These are phyloP conservation scores for Aphanocladium album DNA, from an alignment of 2,329 filamentous ascomycete genomes.

Conservation along the genomic window DNA sequence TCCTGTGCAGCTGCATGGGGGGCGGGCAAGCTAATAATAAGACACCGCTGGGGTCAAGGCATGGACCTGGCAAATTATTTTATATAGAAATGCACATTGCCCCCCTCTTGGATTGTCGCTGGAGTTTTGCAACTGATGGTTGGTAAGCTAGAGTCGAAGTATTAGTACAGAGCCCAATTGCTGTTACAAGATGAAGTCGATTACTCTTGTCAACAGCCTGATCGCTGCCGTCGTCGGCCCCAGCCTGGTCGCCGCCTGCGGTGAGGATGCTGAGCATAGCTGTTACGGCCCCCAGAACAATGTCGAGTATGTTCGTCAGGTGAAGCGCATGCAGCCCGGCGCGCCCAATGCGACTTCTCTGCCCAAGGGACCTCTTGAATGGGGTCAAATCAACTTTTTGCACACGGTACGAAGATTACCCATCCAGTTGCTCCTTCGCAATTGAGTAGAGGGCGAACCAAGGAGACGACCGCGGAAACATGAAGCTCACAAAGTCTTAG, in stretches of 20 bases:
- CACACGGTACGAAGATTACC: slow-evolving; percentile 39
- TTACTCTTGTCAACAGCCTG: slow-evolving; percentile 5
- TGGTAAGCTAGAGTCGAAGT: background rate
- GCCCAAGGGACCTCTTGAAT: slow-evolving; percentile 45
- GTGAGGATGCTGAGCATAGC: slow-evolving; percentile 18
- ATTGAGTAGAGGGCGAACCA: background rate
- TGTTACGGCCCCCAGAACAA: slow-evolving; percentile 39
- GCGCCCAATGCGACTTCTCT: slow-evolving; percentile 37
- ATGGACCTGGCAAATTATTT: background rate
- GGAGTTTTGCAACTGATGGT: background rate
- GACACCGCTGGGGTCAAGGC: background rate
- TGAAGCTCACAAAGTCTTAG: slow-evolving; percentile 18
- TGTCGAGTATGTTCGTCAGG: slow-evolving; percentile 41
- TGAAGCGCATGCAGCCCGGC: slow-evolving; percentile 45
- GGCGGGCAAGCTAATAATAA: background rate
- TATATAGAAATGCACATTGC: background rate
- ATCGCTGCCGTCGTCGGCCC: slow-evolving; percentile 9
- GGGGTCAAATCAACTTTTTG: slow-evolving; percentile 59
- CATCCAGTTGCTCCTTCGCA: background rate
- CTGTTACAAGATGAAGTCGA: slow-evolving; percentile 5
- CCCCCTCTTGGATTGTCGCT: background rate
- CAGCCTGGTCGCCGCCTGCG: slow-evolving; percentile 29
- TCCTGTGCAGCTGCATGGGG: background rate
- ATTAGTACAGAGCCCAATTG: background rate
- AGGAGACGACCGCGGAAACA: background rate